Base-by-base conservation (phyloP, 2,329 filamentous ascomycete genomes). In the Coleophoma crateriformis region DNA sequence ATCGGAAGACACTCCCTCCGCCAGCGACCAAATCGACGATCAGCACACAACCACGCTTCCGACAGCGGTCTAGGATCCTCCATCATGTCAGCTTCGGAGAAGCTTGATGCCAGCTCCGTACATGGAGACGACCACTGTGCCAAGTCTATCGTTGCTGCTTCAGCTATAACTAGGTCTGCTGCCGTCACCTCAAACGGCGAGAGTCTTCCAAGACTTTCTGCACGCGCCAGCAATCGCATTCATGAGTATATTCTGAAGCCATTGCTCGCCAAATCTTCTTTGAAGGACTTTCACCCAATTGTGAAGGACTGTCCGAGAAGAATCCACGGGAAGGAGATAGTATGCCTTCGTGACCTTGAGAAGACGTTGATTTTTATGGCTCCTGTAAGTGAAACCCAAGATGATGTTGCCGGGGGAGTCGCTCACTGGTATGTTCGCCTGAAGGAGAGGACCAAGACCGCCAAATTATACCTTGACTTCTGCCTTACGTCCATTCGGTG, bases 1-100 rank as follows among this genome's bases (percentile, higher is more conserved):
- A 46, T 58, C 74, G 66, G 61, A 75, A 53, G 69, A 77, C 74
- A 74, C 53, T 70, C 77, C 38, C 66, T 78, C 55, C 79, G 77
- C 51, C 75, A 77, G 55, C 78, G 77, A 51, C 72, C 61, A 33
- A 65, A 70, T 46, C 76, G 76, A 50, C 77, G 82, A 63, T 71
- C 73, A 52, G 75, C 74, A 40, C 78, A 84, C 63, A 79, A 83
- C 62, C 85, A 90, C 69, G 80, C 81, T 51, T 94, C 89, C 14
- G 91, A 96, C 71, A 95, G 90, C 66, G 91, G 90, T 48, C 75
- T 96, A 55, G 91, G 91, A 47, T 87, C 89, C 40, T 96, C 90
- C 39, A 77, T 96, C 61, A 79, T 76, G 53, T 87, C 81, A 44
- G 76, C 72, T 33, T 68, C 70, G 49, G 73, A 71, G 49, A 75